Percentiles rank a stretch among this genome's conserved stretches.
phyloP scores from a whole-genome alignment of 2,329 filamentous ascomycete genomes.

The Dactylonectria macrodidyma region DNA sequence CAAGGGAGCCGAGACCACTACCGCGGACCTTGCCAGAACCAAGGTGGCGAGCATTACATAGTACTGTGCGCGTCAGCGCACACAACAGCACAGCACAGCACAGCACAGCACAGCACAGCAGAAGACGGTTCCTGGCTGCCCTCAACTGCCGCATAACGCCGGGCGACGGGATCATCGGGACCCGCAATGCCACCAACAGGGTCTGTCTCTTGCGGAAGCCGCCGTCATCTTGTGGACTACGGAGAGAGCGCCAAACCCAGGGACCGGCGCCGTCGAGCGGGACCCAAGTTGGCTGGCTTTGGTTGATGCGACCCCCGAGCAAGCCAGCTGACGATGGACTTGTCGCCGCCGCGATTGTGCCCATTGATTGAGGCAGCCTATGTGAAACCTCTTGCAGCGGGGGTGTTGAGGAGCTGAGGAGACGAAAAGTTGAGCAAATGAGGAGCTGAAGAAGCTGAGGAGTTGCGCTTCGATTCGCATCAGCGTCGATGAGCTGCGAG shows the following conservation, averaged over 20 bases:
- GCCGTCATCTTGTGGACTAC: slow-evolving; percentile 36
- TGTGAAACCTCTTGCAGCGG: slow-evolving; percentile 30
- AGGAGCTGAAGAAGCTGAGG: no score
- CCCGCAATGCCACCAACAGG: slow-evolving; percentile 38
- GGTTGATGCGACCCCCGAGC: slow-evolving; percentile 33
- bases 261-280: slow-evolving; percentile 43
- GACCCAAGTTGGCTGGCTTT: slow-evolving; percentile 36
- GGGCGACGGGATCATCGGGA: slow-evolving; percentile 40
- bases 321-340: slow-evolving; percentile 35
- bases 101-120: slow-evolving; percentile 35
- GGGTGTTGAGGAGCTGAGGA: slow-evolving; percentile 10
- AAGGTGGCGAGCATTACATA: slow-evolving; percentile 9
- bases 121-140: slow-evolving; percentile 34
- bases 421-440: background rate
- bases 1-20: slow-evolving; percentile 38
- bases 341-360: slow-evolving; percentile 28
- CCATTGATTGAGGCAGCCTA: slow-evolving; percentile 28
- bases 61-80: background rate
- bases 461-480: slow-evolving; percentile 23
- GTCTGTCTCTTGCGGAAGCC: slow-evolving; percentile 41
- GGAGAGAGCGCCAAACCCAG: slow-evolving; percentile 31
- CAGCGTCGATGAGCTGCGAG: slow-evolving; percentile 27
- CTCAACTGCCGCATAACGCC: slow-evolving; percentile 34
- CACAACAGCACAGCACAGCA: slow-evolving; percentile 24
- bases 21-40: slow-evolving; percentile 5